Base-by-base conservation (phyloP, 2,329 filamentous ascomycete genomes). In the Colletotrichum endophyticum region DNA sequence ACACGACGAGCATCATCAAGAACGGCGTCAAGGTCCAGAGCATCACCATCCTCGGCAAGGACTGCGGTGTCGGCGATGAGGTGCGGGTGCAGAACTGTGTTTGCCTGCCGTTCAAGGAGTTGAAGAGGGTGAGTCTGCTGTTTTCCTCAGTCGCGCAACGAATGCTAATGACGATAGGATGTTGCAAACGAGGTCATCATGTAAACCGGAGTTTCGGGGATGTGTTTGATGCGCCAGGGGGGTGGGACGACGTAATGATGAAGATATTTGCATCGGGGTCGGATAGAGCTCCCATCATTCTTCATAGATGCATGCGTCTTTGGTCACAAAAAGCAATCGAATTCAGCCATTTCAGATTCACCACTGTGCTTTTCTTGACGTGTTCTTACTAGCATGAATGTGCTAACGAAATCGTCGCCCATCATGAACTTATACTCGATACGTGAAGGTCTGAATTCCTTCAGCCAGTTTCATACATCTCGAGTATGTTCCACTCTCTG, bases 11-110 rank as follows among this genome's bases (percentile, higher is more conserved):
- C 87, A 96, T 99, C 81, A 91, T 99, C 86, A 99, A 98, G 92
- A 98, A 98, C 82, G 97, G 97, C 68, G 93, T 99, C 86, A 99
- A 99, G 90, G 97, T 99, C 68, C 97, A 99, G 90, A 98, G 95
- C 85, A 97, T 99, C 83, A 99, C 96, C 63, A 99, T 99, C 80
- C 87, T 99, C 78, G 96, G 96, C 84, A 98, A 99, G 90, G 97
- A 99, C 86, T 99, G 96, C 83, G 92, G 90, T 72, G 97, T 99
- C 34, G 96, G 94, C 6, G 97, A 99, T 81, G 97, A 99, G 86
- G 94, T 99, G 13, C 92, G 96, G 78, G 96, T 99, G 81, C 96
- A 99, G 88, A 99, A 99, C 88, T 99, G 97, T 85, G 93, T 99
- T 76, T 99, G 97, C 88, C 87, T 99, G 88, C 97, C 97, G 12